Evolutionary conservation across 768 basidiomycete species (phyloP), one percentile per base, ranked within the genome.

Genomic region (Galerina marginata): DNA sequence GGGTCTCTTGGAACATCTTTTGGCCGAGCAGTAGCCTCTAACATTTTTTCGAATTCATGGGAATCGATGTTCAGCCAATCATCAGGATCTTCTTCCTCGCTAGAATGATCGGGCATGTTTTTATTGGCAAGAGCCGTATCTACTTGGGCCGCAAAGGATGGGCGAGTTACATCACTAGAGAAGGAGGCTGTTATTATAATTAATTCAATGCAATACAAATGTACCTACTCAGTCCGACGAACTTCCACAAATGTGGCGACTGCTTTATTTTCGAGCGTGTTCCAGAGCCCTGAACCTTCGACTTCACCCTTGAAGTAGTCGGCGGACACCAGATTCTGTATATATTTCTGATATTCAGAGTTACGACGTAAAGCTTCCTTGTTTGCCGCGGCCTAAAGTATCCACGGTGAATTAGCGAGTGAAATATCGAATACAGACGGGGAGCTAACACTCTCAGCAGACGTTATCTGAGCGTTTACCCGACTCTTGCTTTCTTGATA

Each of bases 61-160:
- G 86, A 81, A 58, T 93, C 85, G 36, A 98, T 77, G 53, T 86
- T 87, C n/a, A 98, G 77, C 97, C 97, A 99, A 1, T 83, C 83
- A 61, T 96, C 95, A 26, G 92, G 89, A 69, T 96, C 93, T n/a
- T 74, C 74, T 6, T 74, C 75, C 51, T 69, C 62, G 11, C 71
- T 61, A 0, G 68, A 38, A 9, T 60, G 52, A 50, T 71, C 68
- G 11, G 67, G 59, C 16, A 70, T 61, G 23, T 73, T 71, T 11
- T 77, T 67, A 50, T 75, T 76, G 3, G 76, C 74, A 56, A 95
- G 71, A 0, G 91, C 91, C 0, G 78, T 64, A 67, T 90, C 89
- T 29, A 94, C 90, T 51, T 83, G 81, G 23, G 81, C 77, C 3
- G 94, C 87, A 69, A 97, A 98, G 0, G 94, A 89, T 4, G 83